Base-by-base conservation (phyloP, 169 alveolate genomes). In the Eimeria tenella region DNA sequence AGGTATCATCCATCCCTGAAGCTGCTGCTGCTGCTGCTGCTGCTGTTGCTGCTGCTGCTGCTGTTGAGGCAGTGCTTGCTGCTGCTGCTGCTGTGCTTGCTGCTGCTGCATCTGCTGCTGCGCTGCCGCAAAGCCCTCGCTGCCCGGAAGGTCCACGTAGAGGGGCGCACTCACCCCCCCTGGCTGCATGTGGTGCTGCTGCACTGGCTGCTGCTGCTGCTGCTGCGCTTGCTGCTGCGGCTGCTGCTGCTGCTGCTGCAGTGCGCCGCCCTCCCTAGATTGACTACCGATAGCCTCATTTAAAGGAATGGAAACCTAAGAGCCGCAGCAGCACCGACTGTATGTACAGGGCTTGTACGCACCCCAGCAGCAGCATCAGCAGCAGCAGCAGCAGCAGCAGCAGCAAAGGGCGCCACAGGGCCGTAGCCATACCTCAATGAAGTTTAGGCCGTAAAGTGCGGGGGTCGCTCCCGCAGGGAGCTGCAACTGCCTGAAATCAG, bases 1-100 rank as follows among this genome's bases (percentile, higher is more conserved):
- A 55, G 90, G 90, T 2, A 82, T 17, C 73, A 53, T 15, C 90
- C 90, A 82, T 23, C 90, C 90, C 75, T 21, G 11, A 13, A 82
- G 73, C 42, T 15, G 87, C 23, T 5, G 70, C n/a, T 55, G 73
- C 90, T 68, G 90, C 90, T 68, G 90, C 52, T 56, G 58, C 71
- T 19, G 53, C 31, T 56, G 90, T 23, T 68, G 77, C 77, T 17
- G n/a, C 77, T 68, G 77, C 13, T 17, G 77, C 49, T 17, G 77
- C 31, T n/a, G 49, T n/a, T 68, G 77, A 10, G 11, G 68, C 68
- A 13, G 68, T 1, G 19, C 11, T 10, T 13, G 21, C 19, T 58
- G 68, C 77, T 68, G 77, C 31, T 68, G 77, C 77, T 68, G 77
- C 31, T 68, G 49, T n/a, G n/a, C 77, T 68, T 11, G 77, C 77